phyloP scores from a whole-genome alignment of 495 filamentous ascomycete species.

The Neurospora sp. region DNA sequence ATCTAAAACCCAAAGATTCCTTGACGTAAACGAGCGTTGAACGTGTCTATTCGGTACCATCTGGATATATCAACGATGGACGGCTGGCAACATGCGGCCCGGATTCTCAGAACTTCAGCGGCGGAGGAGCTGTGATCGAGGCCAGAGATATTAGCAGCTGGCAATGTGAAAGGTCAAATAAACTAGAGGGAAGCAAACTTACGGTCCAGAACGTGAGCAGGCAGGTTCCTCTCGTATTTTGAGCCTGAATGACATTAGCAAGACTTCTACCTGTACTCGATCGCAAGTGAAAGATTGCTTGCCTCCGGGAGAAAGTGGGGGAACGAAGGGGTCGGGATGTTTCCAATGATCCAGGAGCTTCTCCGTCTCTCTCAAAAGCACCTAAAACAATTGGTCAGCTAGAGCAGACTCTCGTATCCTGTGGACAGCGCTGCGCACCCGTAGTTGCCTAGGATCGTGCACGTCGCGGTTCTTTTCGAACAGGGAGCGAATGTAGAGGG shows the following conservation, averaged over 20 bases:
- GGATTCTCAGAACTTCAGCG: slow-evolving; percentile 31
- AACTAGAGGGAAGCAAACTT: slow-evolving; percentile 28
- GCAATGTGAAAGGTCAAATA: neutral
- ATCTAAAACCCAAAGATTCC: neutral
- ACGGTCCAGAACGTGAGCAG: slow-evolving; percentile 69
- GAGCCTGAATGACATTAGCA: slow-evolving; percentile 49
- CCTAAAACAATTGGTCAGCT: slow-evolving; percentile 34
- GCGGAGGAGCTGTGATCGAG: slow-evolving; percentile 27
- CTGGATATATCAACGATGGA: neutral
- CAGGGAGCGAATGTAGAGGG: slow-evolving; percentile 85
- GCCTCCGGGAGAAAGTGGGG: slow-evolving; percentile 92
- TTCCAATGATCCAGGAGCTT: slow-evolving; percentile 86
- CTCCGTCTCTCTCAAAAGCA: slow-evolving; percentile 76
- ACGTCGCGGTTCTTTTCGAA: slow-evolving; percentile 91
- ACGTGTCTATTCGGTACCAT: neutral
- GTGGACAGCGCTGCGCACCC: slow-evolving; percentile 41
- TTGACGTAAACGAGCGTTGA: neutral
- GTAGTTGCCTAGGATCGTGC: slow-evolving; percentile 75
- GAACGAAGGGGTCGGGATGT: slow-evolving; percentile 85
- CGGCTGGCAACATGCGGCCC: neutral
- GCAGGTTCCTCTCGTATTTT: slow-evolving; percentile 92
- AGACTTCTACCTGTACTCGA: slow-evolving; percentile 10
- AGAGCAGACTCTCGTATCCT: neutral
- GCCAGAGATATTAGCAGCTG: slow-evolving; percentile 6
- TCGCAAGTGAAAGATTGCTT: slow-evolving; percentile 17